These are phyloP conservation scores for Marsdenia floribunda DNA, from an alignment of 257 asterid species.

Conservation along the genomic window DNA sequence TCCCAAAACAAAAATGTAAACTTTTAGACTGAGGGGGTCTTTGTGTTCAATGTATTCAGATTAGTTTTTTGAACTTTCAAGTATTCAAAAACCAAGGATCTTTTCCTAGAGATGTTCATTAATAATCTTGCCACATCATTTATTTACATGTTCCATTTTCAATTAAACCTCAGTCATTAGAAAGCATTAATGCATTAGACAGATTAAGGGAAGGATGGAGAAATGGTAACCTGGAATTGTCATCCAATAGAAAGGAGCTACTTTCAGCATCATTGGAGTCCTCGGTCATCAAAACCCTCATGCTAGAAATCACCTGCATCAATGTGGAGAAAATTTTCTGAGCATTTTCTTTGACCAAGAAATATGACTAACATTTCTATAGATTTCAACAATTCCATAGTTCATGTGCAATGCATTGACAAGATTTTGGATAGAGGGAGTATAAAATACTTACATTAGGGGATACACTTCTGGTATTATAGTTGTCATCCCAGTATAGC, in stretches of 20 bases:
- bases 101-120: not conserved
- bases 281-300: slow-evolving; percentile 96
- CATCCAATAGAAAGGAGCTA: slow-evolving; percentile 90
- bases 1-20: no score
- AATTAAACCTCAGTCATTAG: not conserved
- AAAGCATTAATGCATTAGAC: not conserved
- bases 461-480: slow-evolving; percentile 92
- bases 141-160: no score
- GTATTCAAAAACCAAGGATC: not conserved
- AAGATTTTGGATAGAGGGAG: not conserved
- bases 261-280: slow-evolving; percentile 77
- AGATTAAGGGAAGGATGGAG: not conserved
- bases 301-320: slow-evolving; percentile 84
- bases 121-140: not conserved
- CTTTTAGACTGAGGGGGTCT: not conserved
- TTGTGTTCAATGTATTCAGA: not conserved
- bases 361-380: not conserved
- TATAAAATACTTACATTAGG: slow-evolving; percentile 54
- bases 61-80: not conserved
- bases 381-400: no score
- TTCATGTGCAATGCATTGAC: no score
- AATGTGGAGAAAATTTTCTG: not conserved
- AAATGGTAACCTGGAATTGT: slow-evolving; percentile 64
- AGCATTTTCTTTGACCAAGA: not conserved
- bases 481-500: slow-evolving; percentile 90